A percentile compares a stretch with the other conserved stretches of the same genome.
These are phyloP conservation scores for Phaeosphaeriaceae sp. DNA, from an alignment of 2,329 filamentous ascomycete species.

Conservation along the genomic window DNA sequence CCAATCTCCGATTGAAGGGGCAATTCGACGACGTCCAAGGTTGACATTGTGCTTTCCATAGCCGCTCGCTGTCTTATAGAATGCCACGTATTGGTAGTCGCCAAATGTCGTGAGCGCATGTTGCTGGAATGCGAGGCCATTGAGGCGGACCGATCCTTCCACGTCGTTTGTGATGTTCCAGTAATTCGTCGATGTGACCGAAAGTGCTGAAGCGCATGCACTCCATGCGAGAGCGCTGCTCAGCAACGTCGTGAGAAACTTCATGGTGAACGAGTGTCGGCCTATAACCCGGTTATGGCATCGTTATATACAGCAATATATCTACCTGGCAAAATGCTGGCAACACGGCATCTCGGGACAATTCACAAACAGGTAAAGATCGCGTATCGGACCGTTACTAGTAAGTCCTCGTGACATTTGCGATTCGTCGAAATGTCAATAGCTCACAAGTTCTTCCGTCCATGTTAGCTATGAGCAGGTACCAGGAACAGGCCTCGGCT, in stretches of 20 bases:
- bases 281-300: neutral
- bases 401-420: neutral
- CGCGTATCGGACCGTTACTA: neutral
- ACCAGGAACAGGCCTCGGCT: neutral
- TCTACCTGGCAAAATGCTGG: neutral
- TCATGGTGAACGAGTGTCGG: constrained; percentile 20
- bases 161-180: constrained; percentile 44
- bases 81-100: constrained; percentile 59
- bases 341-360: constrained; percentile 4
- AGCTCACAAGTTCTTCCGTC: neutral
- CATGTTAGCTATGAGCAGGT: neutral
- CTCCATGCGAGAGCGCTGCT: constrained; percentile 16
- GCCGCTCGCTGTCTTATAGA: constrained; percentile 48
- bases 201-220: constrained; percentile 27
- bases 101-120: constrained; percentile 56
- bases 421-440: neutral
- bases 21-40: constrained; percentile 54
- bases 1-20: constrained; percentile 49
- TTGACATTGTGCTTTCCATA: constrained; percentile 52
- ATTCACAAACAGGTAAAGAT: constrained; percentile 1
- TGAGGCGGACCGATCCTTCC: constrained; percentile 49
- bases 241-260: constrained; percentile 12
- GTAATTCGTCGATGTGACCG: constrained; percentile 31
- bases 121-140: constrained; percentile 60
- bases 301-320: constrained; percentile 4